Base-by-base conservation (phyloP, 805 yeast genomes). In the Cyberlindnera euphorbiiphila region DNA sequence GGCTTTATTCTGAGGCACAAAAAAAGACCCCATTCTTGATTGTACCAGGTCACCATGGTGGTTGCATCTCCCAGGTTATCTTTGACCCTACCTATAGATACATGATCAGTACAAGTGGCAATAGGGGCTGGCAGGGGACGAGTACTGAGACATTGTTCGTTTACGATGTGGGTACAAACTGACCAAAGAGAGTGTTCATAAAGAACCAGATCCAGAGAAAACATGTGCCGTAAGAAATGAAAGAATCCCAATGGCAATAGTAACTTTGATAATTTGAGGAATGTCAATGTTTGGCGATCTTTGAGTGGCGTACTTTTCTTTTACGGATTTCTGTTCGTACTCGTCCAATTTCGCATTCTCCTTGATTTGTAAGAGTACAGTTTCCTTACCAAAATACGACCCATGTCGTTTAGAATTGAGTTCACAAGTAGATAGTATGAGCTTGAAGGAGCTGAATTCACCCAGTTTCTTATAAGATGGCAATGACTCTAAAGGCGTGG, bases 1-100 rank as follows among this genome's bases (percentile, higher is more conserved):
- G 70, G 46, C 52, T 72, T 35, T 60, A 71, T 43, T 66, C 66
- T 25, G 61, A 59, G 22, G 45, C 54, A 14, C 60, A 44, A 36
- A 69, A 55, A 35, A 57, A 56, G 12, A 53, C 60, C 1, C 97
- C 97, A 13, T 93, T 91, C 56, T 71, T 81, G 58, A 89, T 94
- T 50, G 73, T 93, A 9, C 96, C 98, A 0, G 98, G 98, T 1
- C 98, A 93, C 59, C 96, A 86, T 54, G 98, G 98, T 33, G 96
- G 97, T 19, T 76, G 78, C 3, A 65, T 93, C 23, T 83, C 95
- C 32, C 77, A 78, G 36, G 64, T 93, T 45, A 69, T 76, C 37
- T 81, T 89, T 16, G 98, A 91, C 59, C 91, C 91, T 21, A 82
- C 93, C 2, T 86, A 94, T 26, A 65, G 93, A 44, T 93, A 85